Percentiles rank a stretch among this genome's conserved stretches.
phyloP scores from a whole-genome alignment of 345 rosid species.

The Excoecaria agallocha region DNA sequence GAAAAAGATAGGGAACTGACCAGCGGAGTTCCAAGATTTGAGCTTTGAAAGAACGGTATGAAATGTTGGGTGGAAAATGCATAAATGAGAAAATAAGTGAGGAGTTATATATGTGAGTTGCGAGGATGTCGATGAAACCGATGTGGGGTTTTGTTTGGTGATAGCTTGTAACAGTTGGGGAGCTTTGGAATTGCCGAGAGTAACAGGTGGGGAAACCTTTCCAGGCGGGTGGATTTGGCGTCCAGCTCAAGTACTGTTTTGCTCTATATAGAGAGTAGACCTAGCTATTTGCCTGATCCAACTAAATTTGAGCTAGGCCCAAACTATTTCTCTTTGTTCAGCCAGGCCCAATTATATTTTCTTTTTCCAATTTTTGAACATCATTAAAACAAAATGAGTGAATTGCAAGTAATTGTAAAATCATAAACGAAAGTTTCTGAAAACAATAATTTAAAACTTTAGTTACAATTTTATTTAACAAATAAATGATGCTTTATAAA shows the following conservation, averaged over 20 bases:
- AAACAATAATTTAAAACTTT: too few relatives aligned
- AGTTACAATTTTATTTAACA: too few relatives aligned
- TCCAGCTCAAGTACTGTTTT: neutral
- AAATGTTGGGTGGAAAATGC: neutral
- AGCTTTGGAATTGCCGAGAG: slow-evolving; percentile 29
- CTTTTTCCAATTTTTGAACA: too few relatives aligned
- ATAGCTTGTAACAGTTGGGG: neutral
- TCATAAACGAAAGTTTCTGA: too few relatives aligned
- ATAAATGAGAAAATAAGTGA: neutral
- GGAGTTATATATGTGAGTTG: neutral
- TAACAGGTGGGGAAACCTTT: neutral
- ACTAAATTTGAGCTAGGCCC: too few relatives aligned
- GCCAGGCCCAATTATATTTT: too few relatives aligned
- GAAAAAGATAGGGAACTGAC: slow-evolving; percentile 9
- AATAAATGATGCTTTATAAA: too few relatives aligned
- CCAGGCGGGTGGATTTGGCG: neutral
- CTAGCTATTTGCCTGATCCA: too few relatives aligned
- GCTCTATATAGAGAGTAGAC: neutral
- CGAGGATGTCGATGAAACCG: slow-evolving; percentile 38
- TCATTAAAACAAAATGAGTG: too few relatives aligned
- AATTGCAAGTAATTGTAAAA: too few relatives aligned
- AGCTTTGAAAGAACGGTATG: neutral
- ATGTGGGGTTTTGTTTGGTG: slow-evolving; percentile 21
- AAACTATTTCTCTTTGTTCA: too few relatives aligned
- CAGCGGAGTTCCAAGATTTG: slow-evolving; percentile 1